phyloP scores from a whole-genome alignment of 2,329 filamentous ascomycete species.

The Metarhizium brunneum region DNA sequence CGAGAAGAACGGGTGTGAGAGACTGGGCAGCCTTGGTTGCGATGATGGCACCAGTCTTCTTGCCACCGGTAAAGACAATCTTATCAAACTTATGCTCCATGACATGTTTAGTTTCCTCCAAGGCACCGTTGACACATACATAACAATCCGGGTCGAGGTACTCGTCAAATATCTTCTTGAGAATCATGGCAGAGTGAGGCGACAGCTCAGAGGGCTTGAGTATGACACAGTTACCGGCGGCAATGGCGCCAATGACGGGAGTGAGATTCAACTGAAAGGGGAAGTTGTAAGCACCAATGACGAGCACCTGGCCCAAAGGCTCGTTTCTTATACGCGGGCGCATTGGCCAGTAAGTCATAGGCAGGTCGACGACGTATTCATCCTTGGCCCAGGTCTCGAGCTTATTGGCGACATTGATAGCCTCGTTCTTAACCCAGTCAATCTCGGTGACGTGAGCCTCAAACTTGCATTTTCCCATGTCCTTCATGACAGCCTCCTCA shows the following conservation, averaged over 20 bases:
- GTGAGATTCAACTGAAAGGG: constrained; percentile 72
- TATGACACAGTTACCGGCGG: constrained; percentile 81
- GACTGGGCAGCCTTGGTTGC: constrained; percentile 82
- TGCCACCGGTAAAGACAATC: constrained; percentile 90
- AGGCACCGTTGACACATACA: constrained; percentile 66
- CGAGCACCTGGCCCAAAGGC: constrained; percentile 70
- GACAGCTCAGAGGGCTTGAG: constrained; percentile 86
- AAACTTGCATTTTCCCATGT: constrained; percentile 68
- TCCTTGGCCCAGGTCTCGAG: constrained; percentile 77
- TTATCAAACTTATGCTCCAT: constrained; percentile 93
- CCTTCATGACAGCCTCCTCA: constrained; percentile 63
- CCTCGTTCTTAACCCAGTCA: constrained; percentile 71
- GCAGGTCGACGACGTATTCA: constrained; percentile 62
- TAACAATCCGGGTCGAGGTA: constrained; percentile 72
- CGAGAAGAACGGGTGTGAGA: constrained; percentile 78
- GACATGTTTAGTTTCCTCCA: constrained; percentile 72
- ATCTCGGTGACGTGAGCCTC: constrained; percentile 71
- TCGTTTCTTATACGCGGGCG: constrained; percentile 76
- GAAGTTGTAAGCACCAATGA: constrained; percentile 94
- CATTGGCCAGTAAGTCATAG: constrained; percentile 58
- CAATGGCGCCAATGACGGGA: constrained; percentile 81
- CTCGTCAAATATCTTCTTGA: constrained; percentile 69
- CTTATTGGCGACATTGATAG: constrained; percentile 67
- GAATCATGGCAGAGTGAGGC: constrained; percentile 64
- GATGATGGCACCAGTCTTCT: constrained; percentile 73